These are phyloP conservation scores for Kurtzmaniella quercitrusa DNA, from an alignment of 1,139 yeast genomes.

Conservation along the genomic window DNA sequence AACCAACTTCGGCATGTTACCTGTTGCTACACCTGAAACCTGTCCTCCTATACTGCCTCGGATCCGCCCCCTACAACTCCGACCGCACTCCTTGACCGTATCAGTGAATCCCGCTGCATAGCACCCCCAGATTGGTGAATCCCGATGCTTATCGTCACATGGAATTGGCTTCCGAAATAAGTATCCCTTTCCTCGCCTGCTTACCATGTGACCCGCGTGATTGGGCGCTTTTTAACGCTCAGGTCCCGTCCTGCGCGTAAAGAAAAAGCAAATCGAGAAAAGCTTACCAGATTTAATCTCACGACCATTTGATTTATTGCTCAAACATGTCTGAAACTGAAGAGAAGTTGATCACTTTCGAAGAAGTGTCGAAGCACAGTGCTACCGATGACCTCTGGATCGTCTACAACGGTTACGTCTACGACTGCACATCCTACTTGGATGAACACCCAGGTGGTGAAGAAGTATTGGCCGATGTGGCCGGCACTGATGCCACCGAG, in stretches of 20 bases:
- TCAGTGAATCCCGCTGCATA: too few relatives aligned
- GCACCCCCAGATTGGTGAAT: background rate
- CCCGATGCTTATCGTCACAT: conserved; percentile 1
- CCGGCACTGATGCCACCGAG: conserved; percentile 91
- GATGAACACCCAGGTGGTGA: conserved; percentile 99
- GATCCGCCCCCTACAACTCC: too few relatives aligned
- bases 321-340: conserved; percentile 11
- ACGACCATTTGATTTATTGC: background rate
- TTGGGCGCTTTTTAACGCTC: conserved; percentile 2
- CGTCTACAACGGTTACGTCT: conserved; percentile 85
- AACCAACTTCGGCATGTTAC: too few relatives aligned
- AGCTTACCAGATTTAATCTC: background rate
- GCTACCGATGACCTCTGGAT: conserved; percentile 82
- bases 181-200: conserved; percentile 3
- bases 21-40: too few relatives aligned
- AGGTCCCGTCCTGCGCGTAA: background rate
- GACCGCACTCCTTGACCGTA: too few relatives aligned
- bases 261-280: background rate
- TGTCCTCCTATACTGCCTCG: too few relatives aligned
- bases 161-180: background rate
- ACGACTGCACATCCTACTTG: conserved; percentile 75
- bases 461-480: conserved; percentile 87
- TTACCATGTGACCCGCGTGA: conserved; percentile 6
- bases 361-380: conserved; percentile 77
- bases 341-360: conserved; percentile 33